These are phyloP conservation scores for Abrus precatorius DNA, from an alignment of 306 rosid genomes.

Conservation along the genomic window DNA sequence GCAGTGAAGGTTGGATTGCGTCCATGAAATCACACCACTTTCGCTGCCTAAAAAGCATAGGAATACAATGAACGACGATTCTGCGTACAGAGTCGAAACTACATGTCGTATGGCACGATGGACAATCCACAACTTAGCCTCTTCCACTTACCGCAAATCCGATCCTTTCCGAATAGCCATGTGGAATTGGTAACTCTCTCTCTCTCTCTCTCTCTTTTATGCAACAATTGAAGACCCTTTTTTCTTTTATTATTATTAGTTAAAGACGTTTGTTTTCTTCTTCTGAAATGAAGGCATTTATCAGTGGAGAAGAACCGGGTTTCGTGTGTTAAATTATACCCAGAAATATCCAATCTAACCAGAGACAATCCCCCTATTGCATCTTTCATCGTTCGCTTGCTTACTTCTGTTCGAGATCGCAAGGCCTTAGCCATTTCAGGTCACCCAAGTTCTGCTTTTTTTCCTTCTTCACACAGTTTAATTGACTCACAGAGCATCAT, in stretches of 20 bases:
- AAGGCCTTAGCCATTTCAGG: constrained; percentile 82
- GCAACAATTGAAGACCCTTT: neutral
- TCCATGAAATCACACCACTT: no score
- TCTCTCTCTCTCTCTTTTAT: neutral
- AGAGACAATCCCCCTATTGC: constrained; percentile 91
- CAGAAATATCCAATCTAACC: constrained; percentile 76
- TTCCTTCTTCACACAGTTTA: neutral
- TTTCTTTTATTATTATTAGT: neutral
- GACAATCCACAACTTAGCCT: constrained; percentile 85
- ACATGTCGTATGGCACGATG: constrained; percentile 95
- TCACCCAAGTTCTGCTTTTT: constrained; percentile 27
- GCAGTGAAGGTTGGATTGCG: no score
- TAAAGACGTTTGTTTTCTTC: neutral
- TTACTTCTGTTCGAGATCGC: constrained; percentile 78
- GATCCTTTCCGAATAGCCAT: constrained; percentile 91
- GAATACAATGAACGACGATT: constrained; percentile 48
- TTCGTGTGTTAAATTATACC: constrained; percentile 74
- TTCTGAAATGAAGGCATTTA: constrained; percentile 73
- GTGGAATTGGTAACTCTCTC: constrained; percentile 77
- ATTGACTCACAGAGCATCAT: no score
- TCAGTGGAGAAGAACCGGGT: constrained; percentile 86
- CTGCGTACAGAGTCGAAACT: constrained; percentile 83
- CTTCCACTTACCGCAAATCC: constrained; percentile 88
- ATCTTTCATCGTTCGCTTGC: constrained; percentile 78
- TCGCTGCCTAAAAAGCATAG: no score